Evolutionary conservation across 768 basidiomycete species (phyloP), one percentile per base, ranked within the genome.

Genomic region (Hebeloma cylindrosporum): DNA sequence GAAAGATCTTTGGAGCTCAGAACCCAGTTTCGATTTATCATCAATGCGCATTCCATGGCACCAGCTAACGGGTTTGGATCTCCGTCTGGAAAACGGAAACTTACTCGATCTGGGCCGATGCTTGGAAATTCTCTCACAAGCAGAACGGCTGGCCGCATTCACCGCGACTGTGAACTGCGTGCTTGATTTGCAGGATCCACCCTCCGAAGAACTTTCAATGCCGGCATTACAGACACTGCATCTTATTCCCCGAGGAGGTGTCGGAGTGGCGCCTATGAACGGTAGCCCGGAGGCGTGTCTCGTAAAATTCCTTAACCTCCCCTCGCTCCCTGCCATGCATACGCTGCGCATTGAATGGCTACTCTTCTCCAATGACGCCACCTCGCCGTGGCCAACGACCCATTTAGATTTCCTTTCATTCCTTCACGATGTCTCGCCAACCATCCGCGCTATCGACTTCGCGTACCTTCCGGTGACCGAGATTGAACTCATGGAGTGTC

Each of bases 391-490:
- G 64, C 38, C 54, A 29, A 29, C 51, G 18, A 43, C 45, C 13
- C 61, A 66, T 18, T 39, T 55, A 17, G 53, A 44, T n/a, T 67
- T 73, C 47, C 10, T 61, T 13, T 34, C 60, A 1, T 63, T 68
- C 29, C 51, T 73, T 14, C 48, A 52, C 21, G 40, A 46, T 7
- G 51, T 63, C 18, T 52, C 61, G 21, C 31, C 48, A 1, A 60
- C 67, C 29, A 60, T 74, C 5, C 51, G 52, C 14, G 46, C 52
- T 11, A 61, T 77, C 35, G 55, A 50, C 23, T 49, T 77, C 5
- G 51, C 61, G 9, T 73, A 73, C 45, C 60, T 74, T 28, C 73
- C 73, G 5, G 29, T 73, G 34, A 57, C 61, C 13, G 67, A 70
- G 41, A 38, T 36, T 25, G 56, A 68, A 28, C 44, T 72, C 8